Evolutionary conservation across 495 filamentous ascomycete species (phyloP).

Genomic region (Aspergillus heteromorphus): DNA sequence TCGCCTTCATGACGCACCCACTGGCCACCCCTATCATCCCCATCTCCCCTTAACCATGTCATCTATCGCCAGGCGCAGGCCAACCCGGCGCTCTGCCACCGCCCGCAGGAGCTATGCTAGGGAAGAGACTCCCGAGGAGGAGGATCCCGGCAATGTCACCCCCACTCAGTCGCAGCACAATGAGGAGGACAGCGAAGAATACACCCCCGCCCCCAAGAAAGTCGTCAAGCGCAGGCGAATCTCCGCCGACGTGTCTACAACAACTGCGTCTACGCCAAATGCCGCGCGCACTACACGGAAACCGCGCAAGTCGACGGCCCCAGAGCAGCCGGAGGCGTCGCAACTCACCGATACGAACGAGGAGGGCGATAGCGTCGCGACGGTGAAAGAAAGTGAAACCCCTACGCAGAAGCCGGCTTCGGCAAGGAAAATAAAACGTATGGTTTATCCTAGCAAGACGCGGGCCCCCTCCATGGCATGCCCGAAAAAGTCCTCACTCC

Average conservation of each 20-base stretch:
- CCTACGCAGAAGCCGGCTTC: constrained; percentile 59
- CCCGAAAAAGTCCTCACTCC: constrained; percentile 45
- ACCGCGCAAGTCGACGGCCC: constrained; percentile 26
- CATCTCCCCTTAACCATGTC: constrained; percentile 41
- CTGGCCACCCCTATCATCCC: constrained; percentile 12
- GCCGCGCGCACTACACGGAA: constrained; percentile 30
- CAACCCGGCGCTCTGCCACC: constrained; percentile 67
- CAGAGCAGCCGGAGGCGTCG: constrained; percentile 29
- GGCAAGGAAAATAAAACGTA: constrained; percentile 62
- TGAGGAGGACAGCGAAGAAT: constrained; percentile 58
- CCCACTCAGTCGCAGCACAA: constrained; percentile 36
- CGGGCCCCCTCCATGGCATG: constrained; percentile 42
- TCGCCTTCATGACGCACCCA: constrained; percentile 28
- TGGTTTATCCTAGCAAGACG: constrained; percentile 51
- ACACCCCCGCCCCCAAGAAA: constrained; percentile 63
- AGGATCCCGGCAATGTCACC: constrained; percentile 51
- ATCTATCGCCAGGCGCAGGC: constrained; percentile 61
- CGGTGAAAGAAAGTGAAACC: constrained; percentile 51
- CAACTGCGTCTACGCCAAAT: constrained; percentile 35
- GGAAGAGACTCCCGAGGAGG: constrained; percentile 70
- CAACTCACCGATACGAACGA: constrained; percentile 26
- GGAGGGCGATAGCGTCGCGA: constrained; percentile 45
- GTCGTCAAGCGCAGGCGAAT: constrained; percentile 49
- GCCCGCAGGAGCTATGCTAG: constrained; percentile 63
- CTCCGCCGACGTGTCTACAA: constrained; percentile 48